phyloP scores from a whole-genome alignment of 441 rosid genomes.

The Syzygium syzygioides region DNA sequence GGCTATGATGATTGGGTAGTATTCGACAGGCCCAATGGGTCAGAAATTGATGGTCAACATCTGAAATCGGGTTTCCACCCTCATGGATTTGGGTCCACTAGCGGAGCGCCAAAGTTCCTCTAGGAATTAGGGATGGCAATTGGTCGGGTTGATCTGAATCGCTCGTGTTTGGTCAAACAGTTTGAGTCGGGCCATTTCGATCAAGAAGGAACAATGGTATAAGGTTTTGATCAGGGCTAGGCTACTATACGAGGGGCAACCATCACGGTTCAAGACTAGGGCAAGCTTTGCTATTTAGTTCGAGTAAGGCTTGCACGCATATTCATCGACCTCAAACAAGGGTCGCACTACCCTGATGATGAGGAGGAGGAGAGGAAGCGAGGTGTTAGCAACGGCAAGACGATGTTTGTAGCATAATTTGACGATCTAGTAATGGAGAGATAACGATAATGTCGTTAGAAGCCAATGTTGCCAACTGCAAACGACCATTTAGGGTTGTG shows the following conservation, averaged over 20 bases:
- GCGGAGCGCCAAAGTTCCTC: background rate
- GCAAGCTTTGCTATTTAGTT: background rate
- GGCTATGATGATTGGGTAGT: background rate
- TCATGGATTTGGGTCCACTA: background rate
- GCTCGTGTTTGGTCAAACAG: background rate
- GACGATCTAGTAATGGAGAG: background rate
- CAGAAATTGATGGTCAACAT: background rate
- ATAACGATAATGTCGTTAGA: background rate
- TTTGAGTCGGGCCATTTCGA: background rate
- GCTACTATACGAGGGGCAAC: background rate
- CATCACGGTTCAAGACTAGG: background rate
- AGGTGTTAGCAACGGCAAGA: background rate
- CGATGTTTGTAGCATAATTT: background rate
- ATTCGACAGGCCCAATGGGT: background rate
- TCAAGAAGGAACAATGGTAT: background rate
- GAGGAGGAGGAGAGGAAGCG: background rate
- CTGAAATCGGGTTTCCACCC: background rate
- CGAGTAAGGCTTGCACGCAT: background rate
- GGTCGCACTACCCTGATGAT: fast-evolving
- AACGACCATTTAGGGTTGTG: background rate
- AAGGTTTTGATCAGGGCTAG: background rate
- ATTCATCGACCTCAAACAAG: background rate
- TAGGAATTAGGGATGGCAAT: background rate
- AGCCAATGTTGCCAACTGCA: no score
- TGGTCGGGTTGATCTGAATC: background rate